Base-by-base conservation (phyloP, 2,329 filamentous ascomycete species). In the Ophiostoma populinum region DNA sequence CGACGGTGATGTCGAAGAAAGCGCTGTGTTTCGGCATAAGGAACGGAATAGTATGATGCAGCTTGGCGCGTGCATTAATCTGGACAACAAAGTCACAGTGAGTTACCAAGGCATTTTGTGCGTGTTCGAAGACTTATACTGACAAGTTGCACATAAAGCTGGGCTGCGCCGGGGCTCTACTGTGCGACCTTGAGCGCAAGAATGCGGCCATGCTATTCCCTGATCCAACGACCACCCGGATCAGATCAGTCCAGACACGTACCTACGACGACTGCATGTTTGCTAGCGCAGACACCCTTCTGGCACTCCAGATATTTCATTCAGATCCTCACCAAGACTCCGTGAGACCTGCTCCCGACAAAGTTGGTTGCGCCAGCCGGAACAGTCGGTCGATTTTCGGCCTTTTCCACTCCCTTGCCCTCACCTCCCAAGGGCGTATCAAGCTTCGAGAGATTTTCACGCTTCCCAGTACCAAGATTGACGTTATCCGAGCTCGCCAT, bases 321-420 rank as follows among this genome's bases (percentile, higher is more conserved):
- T 73, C 78, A 2, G 86, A 94, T 82, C 5, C 85, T 83, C 48
- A 75, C 70, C 32, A 79, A 87, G 42, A 80, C 76, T 45, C 76
- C 79, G 55, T 24, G 4, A 24, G 80, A 79, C 0, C 70, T 74
- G 3, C 67, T 61, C 43, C 62, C 63, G 20, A 65, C 61, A 18
- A 71, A 67, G 2, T 75, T 69, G 15, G 67, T 69, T 16, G 24
- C n/a, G 5, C 17, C n/a, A 9, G 11, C 1, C 93, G 87, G 51
- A 85, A 92, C 55, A 79, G 73, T 12, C 62, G 90, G 1, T 95
- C 82, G 0, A 58, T 93, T 1, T 93, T 80, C 51, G 86, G 81
- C 0, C 58, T 95, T 0, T 92, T 94, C 41, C 72, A 78, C 39
- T 63, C 72, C 37, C 59, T 90, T 20, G 74, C 79, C 18, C 67